Conservation (phyloP, 495 filamentous ascomycete species). For the Talaromyces ruber region DNA sequence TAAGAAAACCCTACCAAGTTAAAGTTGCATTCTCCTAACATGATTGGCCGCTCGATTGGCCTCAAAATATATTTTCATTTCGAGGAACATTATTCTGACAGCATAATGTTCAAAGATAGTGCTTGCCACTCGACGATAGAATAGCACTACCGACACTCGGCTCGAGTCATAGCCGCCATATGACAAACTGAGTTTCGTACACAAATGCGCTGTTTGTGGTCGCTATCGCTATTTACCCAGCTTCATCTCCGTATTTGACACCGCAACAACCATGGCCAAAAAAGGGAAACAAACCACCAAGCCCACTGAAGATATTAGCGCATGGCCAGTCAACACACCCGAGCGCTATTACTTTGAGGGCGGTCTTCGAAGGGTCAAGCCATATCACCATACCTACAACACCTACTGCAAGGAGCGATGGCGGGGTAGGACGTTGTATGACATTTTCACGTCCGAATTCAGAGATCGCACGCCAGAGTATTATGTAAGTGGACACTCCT, state of each 20-base stretch:
- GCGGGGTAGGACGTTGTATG: slow-evolving; percentile 64
- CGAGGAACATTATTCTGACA: neutral
- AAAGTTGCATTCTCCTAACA: neutral
- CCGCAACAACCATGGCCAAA: slow-evolving; percentile 9
- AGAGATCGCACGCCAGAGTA: slow-evolving; percentile 80
- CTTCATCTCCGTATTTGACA: neutral
- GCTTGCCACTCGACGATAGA: neutral
- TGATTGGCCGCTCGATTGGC: neutral
- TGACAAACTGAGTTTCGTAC: neutral
- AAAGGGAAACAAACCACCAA: slow-evolving; percentile 13
- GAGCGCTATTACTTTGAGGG: slow-evolving; percentile 68
- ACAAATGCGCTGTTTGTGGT: slow-evolving; percentile 6
- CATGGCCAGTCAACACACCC: slow-evolving; percentile 51
- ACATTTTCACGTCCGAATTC: slow-evolving; percentile 80
- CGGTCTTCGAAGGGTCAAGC: slow-evolving; percentile 71
- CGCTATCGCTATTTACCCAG: neutral
- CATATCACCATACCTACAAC: slow-evolving; percentile 92
- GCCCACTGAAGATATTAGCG: neutral
- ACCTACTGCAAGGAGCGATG: slow-evolving; percentile 87
- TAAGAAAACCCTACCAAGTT: neutral
- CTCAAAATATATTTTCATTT: neutral
- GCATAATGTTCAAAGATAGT: neutral
- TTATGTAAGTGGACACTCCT: slow-evolving; percentile 47
- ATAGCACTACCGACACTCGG: neutral
- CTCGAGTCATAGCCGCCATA: neutral